Evolutionary conservation across 1,284 basidiomycete genomes (phyloP).

Genomic region (Leucoagaricus sp.): DNA sequence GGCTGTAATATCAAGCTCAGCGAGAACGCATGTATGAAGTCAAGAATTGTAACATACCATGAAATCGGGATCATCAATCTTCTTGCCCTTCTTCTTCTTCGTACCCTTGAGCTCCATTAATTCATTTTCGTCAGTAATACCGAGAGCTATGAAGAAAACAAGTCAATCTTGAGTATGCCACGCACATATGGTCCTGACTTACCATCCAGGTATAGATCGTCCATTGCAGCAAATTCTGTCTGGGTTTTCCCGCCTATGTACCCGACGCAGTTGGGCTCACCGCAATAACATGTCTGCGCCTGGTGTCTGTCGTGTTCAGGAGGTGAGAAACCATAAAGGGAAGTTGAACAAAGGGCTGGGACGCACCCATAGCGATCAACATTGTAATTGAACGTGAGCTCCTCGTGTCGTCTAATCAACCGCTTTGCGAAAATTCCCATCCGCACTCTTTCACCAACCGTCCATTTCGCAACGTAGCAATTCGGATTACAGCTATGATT

Average conservation of each 20-base stretch:
- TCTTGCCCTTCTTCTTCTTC: slow-evolving; percentile 90
- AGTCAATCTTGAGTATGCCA: slow-evolving; percentile 12
- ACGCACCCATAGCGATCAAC: slow-evolving; percentile 97
- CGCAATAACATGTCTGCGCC: slow-evolving; percentile 94
- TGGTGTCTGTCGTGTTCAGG: slow-evolving; percentile 67
- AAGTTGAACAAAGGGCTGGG: slow-evolving; percentile 1
- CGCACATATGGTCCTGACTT: slow-evolving; percentile 22
- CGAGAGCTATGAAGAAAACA: slow-evolving; percentile 66
- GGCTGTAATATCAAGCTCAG: slow-evolving; percentile 43
- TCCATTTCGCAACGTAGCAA: slow-evolving; percentile 99
- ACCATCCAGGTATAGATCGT: slow-evolving; percentile 95
- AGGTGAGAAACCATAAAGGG: neutral
- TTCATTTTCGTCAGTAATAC: slow-evolving; percentile 91
- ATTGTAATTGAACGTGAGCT: slow-evolving; percentile 99
- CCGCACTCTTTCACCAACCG: slow-evolving; percentile 86
- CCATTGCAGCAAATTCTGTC: slow-evolving; percentile 93
- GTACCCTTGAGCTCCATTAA: slow-evolving; percentile 80
- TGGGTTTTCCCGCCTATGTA: slow-evolving; percentile 98
- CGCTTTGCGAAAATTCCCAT: slow-evolving; percentile 99
- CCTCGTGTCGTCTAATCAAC: slow-evolving; percentile 80
- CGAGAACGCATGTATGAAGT: slow-evolving; percentile 4
- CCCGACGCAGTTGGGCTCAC: slow-evolving; percentile 95
- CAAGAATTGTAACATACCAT: slow-evolving; percentile 48
- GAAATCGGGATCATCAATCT: slow-evolving; percentile 91
- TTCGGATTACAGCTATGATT: slow-evolving; percentile 99